These are phyloP conservation scores for Candida palmyrensis DNA, from an alignment of 805 yeast genomes.

Conservation along the genomic window DNA sequence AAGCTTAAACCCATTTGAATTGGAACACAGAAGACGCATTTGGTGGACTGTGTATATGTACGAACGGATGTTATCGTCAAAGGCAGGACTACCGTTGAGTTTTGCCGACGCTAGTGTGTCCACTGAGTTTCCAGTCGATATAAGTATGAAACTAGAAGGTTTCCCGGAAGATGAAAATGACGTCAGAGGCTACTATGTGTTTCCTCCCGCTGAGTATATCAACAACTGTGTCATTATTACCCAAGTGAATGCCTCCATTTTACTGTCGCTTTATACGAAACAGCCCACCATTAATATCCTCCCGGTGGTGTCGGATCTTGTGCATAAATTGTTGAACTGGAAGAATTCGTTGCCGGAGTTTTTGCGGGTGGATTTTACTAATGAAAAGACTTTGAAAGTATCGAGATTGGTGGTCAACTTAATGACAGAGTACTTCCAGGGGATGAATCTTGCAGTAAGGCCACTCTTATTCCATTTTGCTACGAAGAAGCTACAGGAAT, in stretches of 20 bases:
- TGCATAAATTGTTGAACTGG: constrained; percentile 64
- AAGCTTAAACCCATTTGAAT: constrained; percentile 43
- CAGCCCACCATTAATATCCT: constrained; percentile 74
- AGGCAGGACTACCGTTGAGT: constrained; percentile 75
- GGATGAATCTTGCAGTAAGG: constrained; percentile 72
- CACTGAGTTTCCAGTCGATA: constrained; percentile 69
- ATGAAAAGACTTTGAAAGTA: constrained; percentile 46
- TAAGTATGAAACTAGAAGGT: constrained; percentile 47
- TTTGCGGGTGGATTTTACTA: constrained; percentile 57
- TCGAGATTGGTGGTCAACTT: constrained; percentile 66
- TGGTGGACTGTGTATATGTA: constrained; percentile 50
- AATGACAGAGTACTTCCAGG: constrained; percentile 81
- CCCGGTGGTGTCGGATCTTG: constrained; percentile 67
- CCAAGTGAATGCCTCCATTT: constrained; percentile 69
- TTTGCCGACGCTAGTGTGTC: constrained; percentile 80
- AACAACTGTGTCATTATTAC: constrained; percentile 75
- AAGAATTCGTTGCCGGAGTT: constrained; percentile 59
- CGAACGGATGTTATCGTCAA: constrained; percentile 72
- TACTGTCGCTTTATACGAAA: constrained; percentile 64
- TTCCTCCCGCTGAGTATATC: constrained; percentile 75
- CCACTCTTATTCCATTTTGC: constrained; percentile 76
- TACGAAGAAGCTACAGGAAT: constrained; percentile 53
- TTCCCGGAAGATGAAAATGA: constrained; percentile 41
- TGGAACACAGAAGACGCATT: constrained; percentile 46
- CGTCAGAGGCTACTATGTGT: constrained; percentile 59